A percentile compares a stretch with the other conserved stretches of the same genome.
Evolutionary conservation across 345 rosid species (phyloP).

Genomic region (Camelina hispida): DNA sequence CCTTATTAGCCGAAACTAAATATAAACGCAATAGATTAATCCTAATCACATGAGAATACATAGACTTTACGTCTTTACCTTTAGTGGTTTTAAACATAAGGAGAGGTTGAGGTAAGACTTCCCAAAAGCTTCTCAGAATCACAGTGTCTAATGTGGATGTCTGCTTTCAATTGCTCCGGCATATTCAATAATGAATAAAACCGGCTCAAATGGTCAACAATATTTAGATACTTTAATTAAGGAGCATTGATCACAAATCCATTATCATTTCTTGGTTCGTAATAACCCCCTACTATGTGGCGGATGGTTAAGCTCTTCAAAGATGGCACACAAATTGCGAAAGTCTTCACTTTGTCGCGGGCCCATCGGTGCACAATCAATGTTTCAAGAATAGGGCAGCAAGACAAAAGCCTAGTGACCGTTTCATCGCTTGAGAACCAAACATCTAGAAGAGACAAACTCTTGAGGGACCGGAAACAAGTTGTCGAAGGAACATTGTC

Average conservation of each 20-base stretch:
- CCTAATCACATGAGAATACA: background rate
- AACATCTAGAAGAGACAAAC: background rate
- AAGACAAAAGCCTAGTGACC: background rate
- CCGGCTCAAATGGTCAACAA: background rate
- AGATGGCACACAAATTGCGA: background rate
- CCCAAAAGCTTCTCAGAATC: constrained; percentile 21
- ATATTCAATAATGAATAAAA: background rate
- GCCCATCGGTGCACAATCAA: background rate
- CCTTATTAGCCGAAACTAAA: background rate
- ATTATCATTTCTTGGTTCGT: background rate
- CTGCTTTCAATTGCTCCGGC: background rate
- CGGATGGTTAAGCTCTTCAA: background rate
- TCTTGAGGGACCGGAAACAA: background rate
- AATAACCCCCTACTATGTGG: background rate
- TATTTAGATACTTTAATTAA: background rate
- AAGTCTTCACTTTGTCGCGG: background rate
- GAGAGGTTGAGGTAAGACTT: constrained; percentile 18
- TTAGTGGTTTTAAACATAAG: constrained; percentile 16
- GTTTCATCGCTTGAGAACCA: background rate
- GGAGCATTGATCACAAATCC: constrained; percentile 21
- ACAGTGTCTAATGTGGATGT: constrained; percentile 3
- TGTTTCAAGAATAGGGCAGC: background rate
- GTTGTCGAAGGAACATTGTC: background rate
- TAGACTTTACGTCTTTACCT: background rate
- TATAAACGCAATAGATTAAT: background rate